Base-by-base conservation (phyloP, 139 green algal genomes). In the Coccomyxa sp. region DNA sequence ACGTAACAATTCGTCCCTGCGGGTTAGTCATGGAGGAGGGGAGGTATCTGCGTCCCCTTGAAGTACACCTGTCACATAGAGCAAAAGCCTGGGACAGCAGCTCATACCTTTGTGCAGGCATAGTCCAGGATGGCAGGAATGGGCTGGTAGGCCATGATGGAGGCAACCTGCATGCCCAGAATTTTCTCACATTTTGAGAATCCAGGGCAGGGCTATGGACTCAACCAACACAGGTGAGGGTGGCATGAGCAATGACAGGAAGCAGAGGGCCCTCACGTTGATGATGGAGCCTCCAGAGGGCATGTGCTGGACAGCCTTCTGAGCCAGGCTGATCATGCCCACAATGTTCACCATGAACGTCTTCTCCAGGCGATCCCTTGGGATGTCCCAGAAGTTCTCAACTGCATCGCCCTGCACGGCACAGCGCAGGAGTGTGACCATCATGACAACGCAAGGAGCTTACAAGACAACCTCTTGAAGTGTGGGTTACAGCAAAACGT, bases 341-440 rank as follows among this genome's bases (percentile, higher is more conserved):
- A 84, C 70, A 33, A 84, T 81, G 71, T 84, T 84, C n/a, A 71
- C 75, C 22, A 81, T 73, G 71, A 84, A 84, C 18, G 81, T 81
- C 44, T 58, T 50, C 70, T 84, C 81, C 70, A 84, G 39, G 18
- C 81, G 70, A 14, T 81, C 70, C 38, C 81, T 27, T 7, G 37
- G 31, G 29, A 84, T 78, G n/a, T 84, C 71, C 14, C 34, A 74
- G 73, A 81, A 81, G n/a, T 80, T 58, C 37, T 81, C 76, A 18
- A 74, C 39, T 33, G 31, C n/a, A 6, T 71, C 39, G 24, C 37
- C 75, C 75, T 79, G 75, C 55, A 58, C n/a, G n/a, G n/a, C 41
- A 70, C 50, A 64, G 5, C 27, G 3, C 50, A 64, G 50, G 18
- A 64, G 50, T 22, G 22, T 64, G 50, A 2, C 27, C 18, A 64